Evolutionary conservation across 257 asterid genomes (phyloP).

Genomic region (Verbena officinalis): DNA sequence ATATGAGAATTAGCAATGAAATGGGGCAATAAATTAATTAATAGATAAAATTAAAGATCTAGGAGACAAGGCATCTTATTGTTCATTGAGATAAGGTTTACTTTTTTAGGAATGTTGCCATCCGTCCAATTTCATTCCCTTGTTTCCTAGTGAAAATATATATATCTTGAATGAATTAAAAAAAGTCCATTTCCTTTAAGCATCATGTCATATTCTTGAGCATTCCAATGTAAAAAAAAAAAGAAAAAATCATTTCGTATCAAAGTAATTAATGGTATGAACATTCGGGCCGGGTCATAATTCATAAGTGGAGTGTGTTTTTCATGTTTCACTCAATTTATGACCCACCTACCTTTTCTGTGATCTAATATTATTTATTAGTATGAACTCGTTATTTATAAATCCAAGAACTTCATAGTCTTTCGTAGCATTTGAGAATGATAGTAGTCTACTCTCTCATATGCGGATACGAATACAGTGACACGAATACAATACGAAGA

Average conservation of each 20-base stretch:
- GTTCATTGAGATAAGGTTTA: not conserved
- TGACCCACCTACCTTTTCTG: too few relatives aligned
- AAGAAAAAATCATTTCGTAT: not conserved
- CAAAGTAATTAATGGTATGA: not conserved
- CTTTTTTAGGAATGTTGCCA: not conserved
- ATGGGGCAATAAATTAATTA: not conserved
- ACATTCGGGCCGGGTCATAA: not conserved
- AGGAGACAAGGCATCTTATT: conserved; percentile 10
- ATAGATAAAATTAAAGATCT: not conserved
- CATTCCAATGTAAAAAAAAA: not conserved
- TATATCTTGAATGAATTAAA: not conserved
- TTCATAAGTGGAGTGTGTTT: not conserved
- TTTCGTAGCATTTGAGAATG: too few relatives aligned
- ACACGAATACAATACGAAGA: too few relatives aligned
- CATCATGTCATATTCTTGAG: conserved; percentile 11
- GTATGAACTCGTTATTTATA: too few relatives aligned
- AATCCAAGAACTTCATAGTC: too few relatives aligned
- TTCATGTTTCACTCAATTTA: too few relatives aligned
- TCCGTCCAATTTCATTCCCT: conserved; percentile 5
- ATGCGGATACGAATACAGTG: too few relatives aligned
- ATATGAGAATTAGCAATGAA: not conserved
- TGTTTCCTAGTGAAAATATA: not conserved
- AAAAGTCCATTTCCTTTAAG: conserved; percentile 10
- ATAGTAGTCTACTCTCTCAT: too few relatives aligned
- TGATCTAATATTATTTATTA: too few relatives aligned